Evolutionary conservation across 192 early-diverging fungal species (phyloP).

Genomic region (Mycoemilia scoparia): DNA sequence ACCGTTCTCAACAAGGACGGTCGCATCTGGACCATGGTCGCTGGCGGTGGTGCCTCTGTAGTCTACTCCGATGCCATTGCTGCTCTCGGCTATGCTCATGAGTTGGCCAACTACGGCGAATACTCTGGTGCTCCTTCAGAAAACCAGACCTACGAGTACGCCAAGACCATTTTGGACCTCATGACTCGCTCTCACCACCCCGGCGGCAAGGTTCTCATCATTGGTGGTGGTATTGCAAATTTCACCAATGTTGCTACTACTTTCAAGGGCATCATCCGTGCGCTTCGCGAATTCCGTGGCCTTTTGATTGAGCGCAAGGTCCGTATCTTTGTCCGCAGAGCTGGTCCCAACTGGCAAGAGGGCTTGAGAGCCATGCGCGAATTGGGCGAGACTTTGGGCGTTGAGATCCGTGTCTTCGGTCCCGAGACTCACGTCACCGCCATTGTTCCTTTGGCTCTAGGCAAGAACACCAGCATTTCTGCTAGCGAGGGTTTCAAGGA

Average conservation of each 20-base stretch:
- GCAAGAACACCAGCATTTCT: conserved; percentile 26
- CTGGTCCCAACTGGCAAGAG: conserved; percentile 99
- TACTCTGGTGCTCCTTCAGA: conserved; percentile 99
- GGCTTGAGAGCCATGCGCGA: conserved; percentile 88
- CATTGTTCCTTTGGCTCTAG: conserved; percentile 85
- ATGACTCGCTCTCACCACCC: conserved; percentile 82
- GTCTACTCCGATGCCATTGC: conserved; percentile 98
- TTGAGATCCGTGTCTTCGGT: conserved; percentile 89
- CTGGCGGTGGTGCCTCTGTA: conserved; percentile 96
- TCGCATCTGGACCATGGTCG: conserved; percentile 99
- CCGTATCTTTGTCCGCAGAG: conserved; percentile 91
- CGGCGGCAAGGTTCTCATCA: conserved; percentile 91
- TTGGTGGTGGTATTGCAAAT: conserved; percentile 99
- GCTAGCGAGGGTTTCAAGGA: conserved; percentile 43
- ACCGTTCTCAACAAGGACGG: conserved; percentile 91
- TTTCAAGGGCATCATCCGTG: conserved; percentile 97
- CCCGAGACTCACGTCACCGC: conserved; percentile 98
- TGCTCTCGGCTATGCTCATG: conserved; percentile 78
- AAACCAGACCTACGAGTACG: conserved; percentile 97
- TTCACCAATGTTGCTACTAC: conserved; percentile 98
- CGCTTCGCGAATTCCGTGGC: conserved; percentile 83
- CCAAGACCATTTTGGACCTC: conserved; percentile 92
- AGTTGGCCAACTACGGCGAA: conserved; percentile 99
- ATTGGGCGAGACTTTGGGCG: conserved; percentile 78
- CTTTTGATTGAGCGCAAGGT: conserved; percentile 70